Percentiles rank a stretch among this genome's conserved stretches.
phyloP scores from a whole-genome alignment of 495 filamentous ascomycete species.

The Penicillium tannophilum region DNA sequence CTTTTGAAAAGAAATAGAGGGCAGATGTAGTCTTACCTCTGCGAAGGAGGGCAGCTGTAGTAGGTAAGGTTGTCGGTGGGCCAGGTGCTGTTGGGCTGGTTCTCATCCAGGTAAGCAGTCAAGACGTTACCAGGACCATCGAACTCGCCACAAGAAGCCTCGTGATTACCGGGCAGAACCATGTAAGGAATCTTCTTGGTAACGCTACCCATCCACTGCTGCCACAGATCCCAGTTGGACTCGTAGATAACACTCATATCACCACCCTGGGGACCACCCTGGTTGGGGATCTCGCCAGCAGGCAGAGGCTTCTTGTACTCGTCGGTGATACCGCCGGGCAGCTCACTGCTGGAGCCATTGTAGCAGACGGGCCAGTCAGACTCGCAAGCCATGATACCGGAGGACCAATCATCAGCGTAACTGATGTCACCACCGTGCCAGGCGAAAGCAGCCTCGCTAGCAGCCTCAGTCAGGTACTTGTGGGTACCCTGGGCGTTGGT shows the following conservation, averaged over 20 bases:
- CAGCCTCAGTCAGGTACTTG: conserved; percentile 41
- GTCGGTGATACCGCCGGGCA: conserved; percentile 39
- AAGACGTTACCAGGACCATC: conserved; percentile 49
- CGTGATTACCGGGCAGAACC: conserved; percentile 51
- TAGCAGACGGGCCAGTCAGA: conserved; percentile 56
- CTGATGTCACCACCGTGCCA: conserved; percentile 55
- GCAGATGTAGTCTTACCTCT: conserved; percentile 34
- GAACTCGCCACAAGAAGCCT: conserved; percentile 53
- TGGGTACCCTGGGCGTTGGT: conserved; percentile 51
- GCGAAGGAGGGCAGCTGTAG: conserved; percentile 56
- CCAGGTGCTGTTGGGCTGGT: conserved; percentile 32
- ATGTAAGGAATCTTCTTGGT: conserved; percentile 49
- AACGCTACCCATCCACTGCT: conserved; percentile 46
- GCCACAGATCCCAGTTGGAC: conserved; percentile 54
- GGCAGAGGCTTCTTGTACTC: conserved; percentile 49
- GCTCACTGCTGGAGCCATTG: conserved; percentile 46
- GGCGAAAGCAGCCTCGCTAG: conserved; percentile 44
- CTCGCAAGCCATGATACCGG: conserved; percentile 51
- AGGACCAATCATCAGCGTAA: conserved; percentile 54
- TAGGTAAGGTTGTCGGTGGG: conserved; percentile 42
- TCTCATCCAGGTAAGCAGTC: conserved; percentile 50
- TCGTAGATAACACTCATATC: conserved; percentile 55
- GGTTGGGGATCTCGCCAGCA: conserved; percentile 47
- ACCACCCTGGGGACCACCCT: conserved; percentile 50
- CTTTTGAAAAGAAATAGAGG: background rate